phyloP scores from a whole-genome alignment of 1,284 basidiomycete species.

The Tilletiaria anomala region DNA sequence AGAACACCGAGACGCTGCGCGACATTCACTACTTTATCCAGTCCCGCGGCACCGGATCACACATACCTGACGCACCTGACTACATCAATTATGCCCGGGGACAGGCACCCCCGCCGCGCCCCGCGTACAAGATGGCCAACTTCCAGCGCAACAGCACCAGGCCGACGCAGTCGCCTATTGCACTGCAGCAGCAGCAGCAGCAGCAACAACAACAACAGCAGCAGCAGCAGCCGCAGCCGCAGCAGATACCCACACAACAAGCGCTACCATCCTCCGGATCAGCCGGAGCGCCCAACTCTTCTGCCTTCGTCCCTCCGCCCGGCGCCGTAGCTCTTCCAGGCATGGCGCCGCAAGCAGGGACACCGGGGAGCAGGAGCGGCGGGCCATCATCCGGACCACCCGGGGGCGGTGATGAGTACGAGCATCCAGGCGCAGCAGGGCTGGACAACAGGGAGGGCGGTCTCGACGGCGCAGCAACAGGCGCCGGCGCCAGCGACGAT shows the following conservation, averaged over 20 bases:
- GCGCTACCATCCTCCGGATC: background rate
- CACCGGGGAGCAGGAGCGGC: no score
- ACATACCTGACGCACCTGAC: conserved; percentile 35
- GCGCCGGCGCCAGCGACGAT: conserved; percentile 4
- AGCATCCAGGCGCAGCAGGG: no score
- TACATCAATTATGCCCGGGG: conserved; percentile 38
- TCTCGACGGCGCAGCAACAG: no score
- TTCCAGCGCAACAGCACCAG: conserved; percentile 30
- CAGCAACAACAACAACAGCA: conserved; percentile 4
- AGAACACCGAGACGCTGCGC: conserved; percentile 27
- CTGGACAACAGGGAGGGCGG: no score
- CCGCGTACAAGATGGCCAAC: conserved; percentile 18
- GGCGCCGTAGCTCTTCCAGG: conserved; percentile 10
- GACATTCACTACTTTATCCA: conserved; percentile 34
- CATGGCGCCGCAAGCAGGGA: conserved; percentile 5
- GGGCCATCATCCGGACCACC: no score
- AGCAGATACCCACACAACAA: conserved; percentile 7
- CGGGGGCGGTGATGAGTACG: no score
- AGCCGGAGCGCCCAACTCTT: background rate
- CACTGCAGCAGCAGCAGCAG: conserved; percentile 2
- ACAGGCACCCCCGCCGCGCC: conserved; percentile 24
- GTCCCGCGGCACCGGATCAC: conserved; percentile 28
- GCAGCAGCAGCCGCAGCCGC: conserved; percentile 6
- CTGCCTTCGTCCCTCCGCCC: conserved; percentile 6
- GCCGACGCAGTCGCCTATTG: conserved; percentile 7